Base-by-base conservation (phyloP, 805 yeast genomes). In the Saturnispora bothae region DNA sequence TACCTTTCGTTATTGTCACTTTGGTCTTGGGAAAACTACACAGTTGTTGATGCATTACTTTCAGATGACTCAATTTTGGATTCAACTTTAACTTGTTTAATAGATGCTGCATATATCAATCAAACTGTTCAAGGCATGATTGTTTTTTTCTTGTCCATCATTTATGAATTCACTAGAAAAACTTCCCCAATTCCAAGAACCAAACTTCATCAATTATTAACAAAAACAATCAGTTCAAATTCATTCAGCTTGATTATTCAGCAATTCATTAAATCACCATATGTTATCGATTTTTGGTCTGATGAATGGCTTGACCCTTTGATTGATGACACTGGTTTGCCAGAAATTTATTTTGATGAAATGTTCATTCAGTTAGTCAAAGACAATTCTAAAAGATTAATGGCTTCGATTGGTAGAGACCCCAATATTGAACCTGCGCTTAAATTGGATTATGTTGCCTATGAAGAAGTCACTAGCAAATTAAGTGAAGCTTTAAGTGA, bases 261-360 rank as follows among this genome's bases (percentile, higher is more conserved):
- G 36, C 84, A 82, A 51, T 76, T 92, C 48, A 74, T 77, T 44
- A 82, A 81, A 33, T 64, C 67, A 41, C 54, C 70, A 0, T 50
- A 60, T 5, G 75, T 85, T 49, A 65, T 70, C 8, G 69, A 72
- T 39, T 80, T 72, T 45, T 74, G 69, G n/a, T 69, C 66, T 3
- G 68, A 67, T 2, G 61, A 64, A 17, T 61, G 73, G 20, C 56
- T 72, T 18, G 62, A 65, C 14, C 72, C 78, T 2, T 64, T 65
- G 4, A 69, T 71, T 44, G 95, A 85, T 53, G 78, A 76, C 2
- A 76, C 94, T 1, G 98, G 98, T 1, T 67, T 89, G 30, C 98
- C 97, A 0, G 73, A 76, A 41, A 81, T 89, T 1, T 85, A 71
- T 49, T 80, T 92, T 51, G 79, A 78, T 41, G 53, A 70, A 0